Conservation (phyloP, 139 green algal species). For the Penium margaritaceum region DNA sequence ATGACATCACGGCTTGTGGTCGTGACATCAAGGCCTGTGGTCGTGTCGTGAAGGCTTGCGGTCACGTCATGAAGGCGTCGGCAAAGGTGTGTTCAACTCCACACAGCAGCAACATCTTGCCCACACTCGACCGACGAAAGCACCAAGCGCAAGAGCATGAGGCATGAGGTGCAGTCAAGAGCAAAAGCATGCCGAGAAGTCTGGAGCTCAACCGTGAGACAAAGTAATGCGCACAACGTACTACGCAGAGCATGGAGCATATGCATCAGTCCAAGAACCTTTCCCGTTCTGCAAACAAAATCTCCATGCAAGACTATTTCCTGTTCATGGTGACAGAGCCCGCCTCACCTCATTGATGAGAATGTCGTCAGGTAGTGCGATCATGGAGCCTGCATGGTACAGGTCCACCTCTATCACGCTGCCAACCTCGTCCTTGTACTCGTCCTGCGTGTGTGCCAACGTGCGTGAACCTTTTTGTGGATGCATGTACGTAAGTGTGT, state of each 20-base stretch:
- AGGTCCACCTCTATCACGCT: conserved; percentile 45
- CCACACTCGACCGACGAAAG: too few species aligned
- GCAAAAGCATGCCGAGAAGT: too few species aligned
- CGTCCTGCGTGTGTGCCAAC: conserved; percentile 14
- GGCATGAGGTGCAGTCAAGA: too few species aligned
- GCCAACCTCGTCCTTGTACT: conserved; percentile 27
- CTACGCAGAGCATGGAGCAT: not conserved
- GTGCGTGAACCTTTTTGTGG: too few species aligned
- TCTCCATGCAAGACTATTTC: not conserved
- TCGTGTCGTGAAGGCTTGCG: too few species aligned
- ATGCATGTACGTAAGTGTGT: too few species aligned
- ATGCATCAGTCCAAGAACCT: not conserved
- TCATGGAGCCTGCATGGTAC: conserved; percentile 35
- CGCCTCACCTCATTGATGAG: conserved; percentile 21
- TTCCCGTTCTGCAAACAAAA: not conserved
- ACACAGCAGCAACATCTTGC: too few species aligned
- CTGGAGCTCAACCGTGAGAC: not conserved
- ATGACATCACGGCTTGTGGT: too few species aligned
- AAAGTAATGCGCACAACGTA: not conserved
- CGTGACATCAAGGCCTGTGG: too few species aligned
- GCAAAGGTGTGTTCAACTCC: too few species aligned
- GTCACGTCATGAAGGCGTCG: too few species aligned
- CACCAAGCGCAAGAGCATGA: too few species aligned
- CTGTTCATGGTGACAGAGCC: not conserved
- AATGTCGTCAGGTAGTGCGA: conserved; percentile 27